A percentile compares a stretch with the other conserved stretches of the same genome.
Evolutionary conservation across 805 yeast species (phyloP).

Genomic region (Candida vartiovaarae): DNA sequence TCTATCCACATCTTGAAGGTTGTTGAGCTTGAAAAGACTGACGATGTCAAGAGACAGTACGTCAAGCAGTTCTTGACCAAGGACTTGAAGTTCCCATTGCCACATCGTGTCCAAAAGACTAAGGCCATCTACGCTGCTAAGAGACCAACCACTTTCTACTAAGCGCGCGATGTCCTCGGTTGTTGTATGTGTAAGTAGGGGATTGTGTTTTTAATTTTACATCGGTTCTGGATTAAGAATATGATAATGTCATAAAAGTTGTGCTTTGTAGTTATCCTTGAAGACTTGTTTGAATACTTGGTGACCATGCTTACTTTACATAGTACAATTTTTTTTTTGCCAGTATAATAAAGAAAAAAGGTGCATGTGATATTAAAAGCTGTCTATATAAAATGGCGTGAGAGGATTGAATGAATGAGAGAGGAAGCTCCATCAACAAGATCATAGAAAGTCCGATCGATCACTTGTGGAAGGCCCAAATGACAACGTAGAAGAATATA

Average conservation of each 20-base stretch:
- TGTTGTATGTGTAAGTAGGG: constrained; percentile 3
- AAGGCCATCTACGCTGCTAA: constrained; percentile 81
- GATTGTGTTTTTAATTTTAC: constrained; percentile 9
- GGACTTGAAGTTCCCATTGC: constrained; percentile 99
- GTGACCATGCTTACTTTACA: too few species aligned
- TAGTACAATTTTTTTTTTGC: too few species aligned
- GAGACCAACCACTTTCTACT: constrained; percentile 98
- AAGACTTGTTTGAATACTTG: too few species aligned
- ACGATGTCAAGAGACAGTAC: constrained; percentile 99
- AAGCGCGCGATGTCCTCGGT: constrained; percentile 20
- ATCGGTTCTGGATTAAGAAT: constrained; percentile 8
- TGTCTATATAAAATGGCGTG: too few species aligned
- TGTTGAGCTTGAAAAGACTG: constrained; percentile 96
- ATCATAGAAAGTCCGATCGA: too few species aligned
- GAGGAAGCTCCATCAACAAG: too few species aligned
- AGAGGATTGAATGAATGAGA: too few species aligned
- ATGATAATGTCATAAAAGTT: not conserved
- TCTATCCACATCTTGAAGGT: constrained; percentile 98
- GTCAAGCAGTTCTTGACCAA: constrained; percentile 92
- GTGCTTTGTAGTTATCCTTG: too few species aligned
- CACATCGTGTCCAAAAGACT: constrained; percentile 97
- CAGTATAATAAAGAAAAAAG: too few species aligned
- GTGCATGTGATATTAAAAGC: too few species aligned
- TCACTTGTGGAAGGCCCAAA: constrained; percentile 27
- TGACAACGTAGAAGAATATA: constrained; percentile 45